Evolutionary conservation across 2,329 filamentous ascomycete species (phyloP).

Genomic region (Botrytis fragariae): DNA sequence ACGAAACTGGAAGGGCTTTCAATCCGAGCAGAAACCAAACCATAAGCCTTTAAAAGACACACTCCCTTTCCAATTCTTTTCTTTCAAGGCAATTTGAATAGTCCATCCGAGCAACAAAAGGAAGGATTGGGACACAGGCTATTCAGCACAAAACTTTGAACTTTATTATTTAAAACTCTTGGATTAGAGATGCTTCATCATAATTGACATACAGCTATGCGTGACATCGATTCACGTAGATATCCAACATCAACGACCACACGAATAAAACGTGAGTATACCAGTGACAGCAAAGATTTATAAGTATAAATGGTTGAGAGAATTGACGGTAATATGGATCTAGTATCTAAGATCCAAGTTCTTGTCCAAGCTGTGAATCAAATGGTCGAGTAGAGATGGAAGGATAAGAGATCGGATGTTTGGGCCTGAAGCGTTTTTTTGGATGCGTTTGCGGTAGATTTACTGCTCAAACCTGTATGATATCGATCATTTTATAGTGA

Average conservation of each 20-base stretch:
- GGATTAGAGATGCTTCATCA: not conserved
- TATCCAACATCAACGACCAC: too few species aligned
- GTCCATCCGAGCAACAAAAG: too few species aligned
- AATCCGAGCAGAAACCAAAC: not conserved
- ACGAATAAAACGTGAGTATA: too few species aligned
- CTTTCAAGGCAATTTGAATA: too few species aligned
- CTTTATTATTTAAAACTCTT: not conserved
- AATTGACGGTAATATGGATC: not conserved
- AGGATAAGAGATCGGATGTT: not conserved
- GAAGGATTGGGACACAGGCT: too few species aligned
- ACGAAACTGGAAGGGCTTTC: not conserved
- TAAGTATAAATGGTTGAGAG: not conserved
- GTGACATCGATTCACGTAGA: not conserved
- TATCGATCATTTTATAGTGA: not conserved
- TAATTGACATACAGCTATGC: not conserved
- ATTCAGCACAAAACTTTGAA: too few species aligned
- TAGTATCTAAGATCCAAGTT: not conserved
- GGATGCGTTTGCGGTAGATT: too few species aligned
- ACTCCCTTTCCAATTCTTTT: not conserved
- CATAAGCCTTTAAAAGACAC: not conserved
- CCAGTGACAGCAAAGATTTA: not conserved
- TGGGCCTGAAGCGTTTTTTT: not conserved
- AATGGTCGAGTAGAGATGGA: fast-evolving
- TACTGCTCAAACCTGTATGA: not conserved
- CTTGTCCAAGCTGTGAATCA: not conserved